A percentile compares a stretch with the other conserved stretches of the same genome.
These are phyloP conservation scores for Brassica cretica DNA, from an alignment of 345 rosid genomes.

Conservation along the genomic window DNA sequence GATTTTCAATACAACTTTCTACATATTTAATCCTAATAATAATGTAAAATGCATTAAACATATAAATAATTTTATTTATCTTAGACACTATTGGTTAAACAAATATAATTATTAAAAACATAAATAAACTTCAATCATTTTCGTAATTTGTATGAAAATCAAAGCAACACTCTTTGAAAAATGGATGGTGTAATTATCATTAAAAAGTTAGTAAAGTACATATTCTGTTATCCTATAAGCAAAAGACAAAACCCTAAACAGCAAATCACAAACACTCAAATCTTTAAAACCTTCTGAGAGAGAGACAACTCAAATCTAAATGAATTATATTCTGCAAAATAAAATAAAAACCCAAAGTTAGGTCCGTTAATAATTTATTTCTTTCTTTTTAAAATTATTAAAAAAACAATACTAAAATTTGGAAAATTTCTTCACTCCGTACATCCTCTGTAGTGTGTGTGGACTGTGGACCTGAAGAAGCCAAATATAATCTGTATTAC, in stretches of 20 bases:
- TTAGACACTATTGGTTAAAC: too few species aligned
- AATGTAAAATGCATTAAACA: too few species aligned
- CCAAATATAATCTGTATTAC: constrained; percentile 18
- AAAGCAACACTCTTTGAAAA: too few species aligned
- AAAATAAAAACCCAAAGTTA: background rate
- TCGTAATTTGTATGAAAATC: too few species aligned
- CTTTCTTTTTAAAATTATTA: background rate
- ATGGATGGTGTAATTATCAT: too few species aligned
- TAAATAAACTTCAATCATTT: too few species aligned
- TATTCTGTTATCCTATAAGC: background rate
- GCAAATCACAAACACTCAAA: constrained; percentile 17
- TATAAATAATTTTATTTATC: too few species aligned
- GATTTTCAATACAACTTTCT: too few species aligned
- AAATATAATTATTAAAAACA: too few species aligned
- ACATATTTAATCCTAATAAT: too few species aligned
- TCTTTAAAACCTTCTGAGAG: constrained; percentile 17
- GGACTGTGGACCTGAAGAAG: constrained; percentile 24
- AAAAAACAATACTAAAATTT: background rate
- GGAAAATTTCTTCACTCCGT: constrained; percentile 16
- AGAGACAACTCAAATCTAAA: background rate
- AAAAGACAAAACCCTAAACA: constrained; percentile 8
- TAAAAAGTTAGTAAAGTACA: background rate
- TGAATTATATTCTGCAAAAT: background rate
- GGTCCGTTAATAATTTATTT: constrained; percentile 5
- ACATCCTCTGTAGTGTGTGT: constrained; percentile 12